Evolutionary conservation across 805 yeast species (phyloP).

Genomic region (Monosporozyma servazzii): DNA sequence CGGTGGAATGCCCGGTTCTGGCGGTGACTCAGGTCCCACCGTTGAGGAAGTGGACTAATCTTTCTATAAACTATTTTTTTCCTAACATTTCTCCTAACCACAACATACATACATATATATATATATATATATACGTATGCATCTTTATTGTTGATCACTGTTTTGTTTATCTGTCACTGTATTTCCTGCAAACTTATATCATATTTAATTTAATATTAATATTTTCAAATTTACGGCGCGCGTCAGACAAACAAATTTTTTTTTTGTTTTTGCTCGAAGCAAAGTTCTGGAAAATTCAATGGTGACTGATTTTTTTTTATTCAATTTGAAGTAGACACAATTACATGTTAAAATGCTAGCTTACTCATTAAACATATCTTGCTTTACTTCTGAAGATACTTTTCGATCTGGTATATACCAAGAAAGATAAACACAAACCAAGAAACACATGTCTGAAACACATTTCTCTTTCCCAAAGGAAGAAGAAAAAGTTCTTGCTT

Average conservation of each 20-base stretch:
- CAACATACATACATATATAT: background rate
- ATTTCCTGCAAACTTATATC: background rate
- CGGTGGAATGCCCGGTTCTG: constrained; percentile 34
- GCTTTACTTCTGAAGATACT: too few species aligned
- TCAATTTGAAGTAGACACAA: background rate
- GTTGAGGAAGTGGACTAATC: constrained; percentile 69
- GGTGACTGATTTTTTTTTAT: background rate
- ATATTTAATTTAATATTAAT: background rate
- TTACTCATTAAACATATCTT: background rate
- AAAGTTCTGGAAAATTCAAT: background rate
- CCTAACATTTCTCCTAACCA: background rate
- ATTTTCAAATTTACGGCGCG: background rate
- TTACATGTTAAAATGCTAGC: background rate
- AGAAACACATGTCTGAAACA: constrained; percentile 31
- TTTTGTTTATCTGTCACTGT: background rate
- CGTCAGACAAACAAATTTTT: background rate
- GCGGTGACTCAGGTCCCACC: constrained; percentile 49
- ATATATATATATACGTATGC: too few species aligned
- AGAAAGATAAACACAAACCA: background rate
- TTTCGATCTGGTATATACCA: background rate
- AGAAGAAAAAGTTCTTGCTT: constrained; percentile 70
- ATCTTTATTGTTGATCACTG: too few species aligned
- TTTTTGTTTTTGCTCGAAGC: background rate
- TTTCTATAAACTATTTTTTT: background rate
- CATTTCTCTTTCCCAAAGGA: constrained; percentile 75